phyloP scores from a whole-genome alignment of 2,329 filamentous ascomycete species.

The Talaromyces sp. region DNA sequence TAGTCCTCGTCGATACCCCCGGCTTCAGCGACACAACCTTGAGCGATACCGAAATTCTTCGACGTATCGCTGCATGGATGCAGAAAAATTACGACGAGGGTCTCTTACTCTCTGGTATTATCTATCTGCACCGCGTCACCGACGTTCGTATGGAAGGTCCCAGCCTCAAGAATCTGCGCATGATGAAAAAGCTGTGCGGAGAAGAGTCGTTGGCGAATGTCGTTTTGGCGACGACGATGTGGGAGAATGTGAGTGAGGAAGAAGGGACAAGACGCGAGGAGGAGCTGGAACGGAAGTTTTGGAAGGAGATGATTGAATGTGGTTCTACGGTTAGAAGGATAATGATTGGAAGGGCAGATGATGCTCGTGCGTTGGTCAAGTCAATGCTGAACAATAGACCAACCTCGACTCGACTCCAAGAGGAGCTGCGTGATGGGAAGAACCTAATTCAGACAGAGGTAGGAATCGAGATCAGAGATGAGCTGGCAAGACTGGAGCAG shows the following conservation, averaged over 20 bases:
- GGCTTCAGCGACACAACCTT: conserved; percentile 42
- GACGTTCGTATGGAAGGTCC: conserved; percentile 34
- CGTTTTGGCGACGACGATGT: conserved; percentile 40
- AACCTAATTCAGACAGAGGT: not conserved
- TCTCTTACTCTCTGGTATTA: conserved; percentile 30
- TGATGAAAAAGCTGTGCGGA: conserved; percentile 43
- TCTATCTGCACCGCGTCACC: conserved; percentile 42
- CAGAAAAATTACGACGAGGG: conserved; percentile 23
- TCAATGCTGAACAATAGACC: not conserved
- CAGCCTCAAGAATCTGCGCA: conserved; percentile 31
- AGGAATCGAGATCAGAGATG: not conserved
- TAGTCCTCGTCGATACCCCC: conserved; percentile 35
- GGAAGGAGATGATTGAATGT: not conserved
- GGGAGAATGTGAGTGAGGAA: conserved; percentile 23
- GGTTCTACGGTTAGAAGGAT: not conserved
- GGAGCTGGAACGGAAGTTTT: not conserved
- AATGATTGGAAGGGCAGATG: not conserved
- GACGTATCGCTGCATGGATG: conserved; percentile 33
- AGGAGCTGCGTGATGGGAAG: not conserved
- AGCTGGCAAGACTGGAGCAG: not conserved
- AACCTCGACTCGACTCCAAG: not conserved
- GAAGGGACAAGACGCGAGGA: not conserved
- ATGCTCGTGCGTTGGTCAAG: not conserved
- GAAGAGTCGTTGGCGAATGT: conserved; percentile 32
- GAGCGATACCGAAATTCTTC: conserved; percentile 38